Percentiles rank a stretch among this genome's conserved stretches.
Conservation (phyloP, 2,329 filamentous ascomycete species). For the Eutypella sp. region DNA sequence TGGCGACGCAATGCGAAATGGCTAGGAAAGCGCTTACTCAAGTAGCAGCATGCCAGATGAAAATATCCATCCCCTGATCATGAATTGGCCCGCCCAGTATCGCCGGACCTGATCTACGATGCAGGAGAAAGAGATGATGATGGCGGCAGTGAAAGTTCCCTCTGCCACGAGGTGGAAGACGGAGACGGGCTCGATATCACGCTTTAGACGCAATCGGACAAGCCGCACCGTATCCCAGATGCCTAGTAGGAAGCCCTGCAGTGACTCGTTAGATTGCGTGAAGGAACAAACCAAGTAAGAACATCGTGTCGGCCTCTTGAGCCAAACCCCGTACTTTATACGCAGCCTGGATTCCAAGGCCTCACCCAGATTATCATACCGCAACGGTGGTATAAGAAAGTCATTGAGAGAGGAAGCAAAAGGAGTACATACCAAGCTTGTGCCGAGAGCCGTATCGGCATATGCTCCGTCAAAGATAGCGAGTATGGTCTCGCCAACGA, state of each 20-base stretch:
- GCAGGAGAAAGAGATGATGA: not conserved
- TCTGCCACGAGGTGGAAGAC: slow-evolving; percentile 8
- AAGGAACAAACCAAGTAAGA: not conserved
- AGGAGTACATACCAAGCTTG: not conserved
- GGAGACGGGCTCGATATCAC: slow-evolving; percentile 7
- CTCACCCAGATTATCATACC: not conserved
- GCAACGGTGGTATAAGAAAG: not conserved
- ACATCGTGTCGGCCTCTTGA: not conserved
- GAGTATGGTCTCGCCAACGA: not conserved
- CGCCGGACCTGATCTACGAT: not conserved
- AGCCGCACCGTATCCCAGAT: slow-evolving; percentile 11
- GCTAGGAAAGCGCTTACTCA: not conserved
- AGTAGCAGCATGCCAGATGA: not conserved
- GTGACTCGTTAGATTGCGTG: slow-evolving; percentile 1
- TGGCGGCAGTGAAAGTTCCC: not conserved
- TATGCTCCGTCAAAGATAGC: not conserved
- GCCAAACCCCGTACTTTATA: too few species aligned
- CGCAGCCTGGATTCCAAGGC: too few species aligned
- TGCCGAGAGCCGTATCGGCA: not conserved
- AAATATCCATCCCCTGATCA: not conserved
- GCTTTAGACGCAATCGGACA: slow-evolving; percentile 6
- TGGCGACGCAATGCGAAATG: not conserved
- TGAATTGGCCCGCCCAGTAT: not conserved
- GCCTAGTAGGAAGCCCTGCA: slow-evolving; percentile 7
- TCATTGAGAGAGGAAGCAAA: not conserved